These are phyloP conservation scores for Eucalyptus polybractea DNA, from an alignment of 345 rosid genomes.

Conservation along the genomic window DNA sequence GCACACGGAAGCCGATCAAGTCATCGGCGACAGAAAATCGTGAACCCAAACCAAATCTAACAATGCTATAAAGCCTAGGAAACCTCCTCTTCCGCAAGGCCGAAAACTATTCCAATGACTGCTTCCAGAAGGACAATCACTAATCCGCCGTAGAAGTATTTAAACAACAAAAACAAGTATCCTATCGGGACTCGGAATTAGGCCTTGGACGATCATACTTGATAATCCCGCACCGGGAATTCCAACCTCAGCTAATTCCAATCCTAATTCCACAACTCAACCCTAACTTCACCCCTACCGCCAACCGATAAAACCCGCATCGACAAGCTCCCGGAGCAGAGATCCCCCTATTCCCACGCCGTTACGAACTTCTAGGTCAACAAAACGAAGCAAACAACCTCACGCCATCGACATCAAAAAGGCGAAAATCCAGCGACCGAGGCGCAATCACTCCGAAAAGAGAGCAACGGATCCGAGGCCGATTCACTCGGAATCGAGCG, in stretches of 20 bases:
- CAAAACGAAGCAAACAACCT: neutral
- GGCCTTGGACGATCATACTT: neutral
- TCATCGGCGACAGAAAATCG: neutral
- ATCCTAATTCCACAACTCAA: neutral
- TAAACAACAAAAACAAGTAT: neutral
- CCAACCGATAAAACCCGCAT: neutral
- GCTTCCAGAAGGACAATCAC: neutral
- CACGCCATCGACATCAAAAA: neutral
- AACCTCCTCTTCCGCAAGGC: neutral
- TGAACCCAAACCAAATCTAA: neutral
- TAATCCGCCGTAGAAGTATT: neutral
- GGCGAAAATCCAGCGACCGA: neutral
- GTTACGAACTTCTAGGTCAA: neutral
- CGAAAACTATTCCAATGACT: neutral
- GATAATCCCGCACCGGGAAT: neutral
- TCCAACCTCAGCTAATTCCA: neutral
- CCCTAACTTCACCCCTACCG: neutral
- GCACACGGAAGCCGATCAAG: neutral
- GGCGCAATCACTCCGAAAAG: neutral
- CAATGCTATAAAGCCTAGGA: neutral
- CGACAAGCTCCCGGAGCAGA: neutral
- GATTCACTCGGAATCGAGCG: neutral
- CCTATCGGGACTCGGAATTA: neutral
- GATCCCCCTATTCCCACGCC: neutral
- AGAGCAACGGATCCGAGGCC: neutral